Conservation (phyloP, 75 land plant species). For the Sequoia sempervirens region DNA sequence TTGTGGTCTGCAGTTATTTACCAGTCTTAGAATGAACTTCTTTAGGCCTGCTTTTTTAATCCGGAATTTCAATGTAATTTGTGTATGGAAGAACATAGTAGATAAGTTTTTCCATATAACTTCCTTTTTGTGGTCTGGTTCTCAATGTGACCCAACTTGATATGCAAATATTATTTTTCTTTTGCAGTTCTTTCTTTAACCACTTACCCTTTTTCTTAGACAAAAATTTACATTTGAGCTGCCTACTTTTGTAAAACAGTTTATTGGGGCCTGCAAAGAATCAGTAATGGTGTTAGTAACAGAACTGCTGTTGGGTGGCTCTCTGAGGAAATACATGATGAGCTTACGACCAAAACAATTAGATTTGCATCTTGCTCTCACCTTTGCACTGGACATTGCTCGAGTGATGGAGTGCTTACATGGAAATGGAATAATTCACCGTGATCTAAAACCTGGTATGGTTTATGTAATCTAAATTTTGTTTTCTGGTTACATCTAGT, state of each 20-base stretch:
- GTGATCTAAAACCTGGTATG: constrained; percentile 37
- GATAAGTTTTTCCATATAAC: background rate
- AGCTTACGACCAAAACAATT: constrained; percentile 14
- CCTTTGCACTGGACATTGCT: constrained; percentile 28
- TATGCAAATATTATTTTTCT: background rate
- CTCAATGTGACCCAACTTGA: background rate
- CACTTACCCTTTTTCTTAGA: background rate
- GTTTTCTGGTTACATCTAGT: background rate
- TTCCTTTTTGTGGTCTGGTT: background rate
- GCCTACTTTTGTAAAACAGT: constrained; percentile 14
- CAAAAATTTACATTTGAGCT: background rate
- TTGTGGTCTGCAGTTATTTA: background rate
- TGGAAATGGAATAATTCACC: constrained; percentile 30
- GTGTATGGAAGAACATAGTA: background rate
- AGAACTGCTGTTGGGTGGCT: constrained; percentile 21
- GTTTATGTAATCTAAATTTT: background rate
- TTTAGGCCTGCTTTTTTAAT: background rate
- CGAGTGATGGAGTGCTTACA: constrained; percentile 34
- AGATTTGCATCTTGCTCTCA: constrained; percentile 19
- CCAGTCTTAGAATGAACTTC: background rate
- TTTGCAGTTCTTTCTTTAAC: background rate
- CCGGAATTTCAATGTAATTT: background rate
- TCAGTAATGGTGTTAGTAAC: constrained; percentile 31
- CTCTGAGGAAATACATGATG: constrained; percentile 27
- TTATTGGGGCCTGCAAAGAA: constrained; percentile 31